Evolutionary conservation across 306 rosid species (phyloP), one percentile per base, ranked within the genome.

Genomic region (Trifolium dubium): DNA sequence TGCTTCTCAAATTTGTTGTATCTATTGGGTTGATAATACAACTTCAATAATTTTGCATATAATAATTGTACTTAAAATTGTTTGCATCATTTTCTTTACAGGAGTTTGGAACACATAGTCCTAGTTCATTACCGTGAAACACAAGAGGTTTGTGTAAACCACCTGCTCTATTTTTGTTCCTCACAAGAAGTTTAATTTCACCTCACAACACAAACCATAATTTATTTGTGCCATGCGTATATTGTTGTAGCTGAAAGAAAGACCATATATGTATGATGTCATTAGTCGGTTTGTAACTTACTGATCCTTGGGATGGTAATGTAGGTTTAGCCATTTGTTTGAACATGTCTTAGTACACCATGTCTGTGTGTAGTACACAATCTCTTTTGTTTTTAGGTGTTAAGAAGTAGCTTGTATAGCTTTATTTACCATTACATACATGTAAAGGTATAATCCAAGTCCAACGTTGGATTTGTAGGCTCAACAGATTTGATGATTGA

Each of bases 91-190:
- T 84, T 86, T 77, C 73, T 60, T 85, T 87, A 83, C 97, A 95
- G 99, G 98, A 90, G 88, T 71, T 82, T 87, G 82, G 98, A 95
- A 77, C 98, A 95, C 79, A 81, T 95, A 35, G 98, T 95, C 83
- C 98, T 95, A 70, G 99, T 95, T 82, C 99, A 95, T 87, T 95
- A 95, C 74, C 99, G 98, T 54, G 98, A 92, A 86, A 90, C 88
- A 49, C 93, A 87, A 50, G 99, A 95, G 96, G 98, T 91, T 76
- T 78, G 76, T 79, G 62, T 61, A 71, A 34, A 70, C 41, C 64
- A 30, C 67, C 67, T 29, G 13, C 74, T 34, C 64, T 73, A 70
- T 63, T 12, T 10, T 59, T 40, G 14, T 64, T 46, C 73, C 74
- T 53, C 17, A 58, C 63, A 18, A 55, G 77, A 80, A 47, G 64